Percentiles rank a stretch among this genome's conserved stretches.
Conservation (phyloP, 2,329 filamentous ascomycete species). For the Pseudocercospora fuligena region DNA sequence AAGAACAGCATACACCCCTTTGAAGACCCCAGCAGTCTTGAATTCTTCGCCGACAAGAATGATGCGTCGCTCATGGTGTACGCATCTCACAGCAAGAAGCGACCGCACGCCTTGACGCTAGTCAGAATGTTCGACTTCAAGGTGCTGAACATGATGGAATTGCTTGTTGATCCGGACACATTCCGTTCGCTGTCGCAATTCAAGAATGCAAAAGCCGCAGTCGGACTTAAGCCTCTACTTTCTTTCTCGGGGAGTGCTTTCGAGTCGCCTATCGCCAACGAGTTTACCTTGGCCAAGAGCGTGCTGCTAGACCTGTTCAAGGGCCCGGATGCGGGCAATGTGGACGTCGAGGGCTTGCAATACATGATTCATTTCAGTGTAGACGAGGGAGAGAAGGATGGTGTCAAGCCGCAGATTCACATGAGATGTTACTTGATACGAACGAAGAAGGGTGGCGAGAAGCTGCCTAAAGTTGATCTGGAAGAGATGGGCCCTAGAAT, state of each 20-base stretch:
- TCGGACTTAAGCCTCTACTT: slow-evolving; percentile 87
- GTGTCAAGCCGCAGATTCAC: slow-evolving; percentile 56
- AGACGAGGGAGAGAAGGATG: slow-evolving; percentile 57
- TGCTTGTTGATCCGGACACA: slow-evolving; percentile 76
- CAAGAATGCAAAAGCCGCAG: slow-evolving; percentile 65
- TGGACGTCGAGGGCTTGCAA: slow-evolving; percentile 94
- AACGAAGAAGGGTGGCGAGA: slow-evolving; percentile 76
- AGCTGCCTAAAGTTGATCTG: slow-evolving; percentile 83
- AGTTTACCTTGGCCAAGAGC: slow-evolving; percentile 85
- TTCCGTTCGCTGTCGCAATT: slow-evolving; percentile 75
- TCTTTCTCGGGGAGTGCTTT: slow-evolving; percentile 89
- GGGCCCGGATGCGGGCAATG: slow-evolving; percentile 76
- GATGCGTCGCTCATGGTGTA: slow-evolving; percentile 86
- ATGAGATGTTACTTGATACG: slow-evolving; percentile 83
- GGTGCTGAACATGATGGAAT: slow-evolving; percentile 92
- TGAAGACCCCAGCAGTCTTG: slow-evolving; percentile 82
- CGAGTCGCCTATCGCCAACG: slow-evolving; percentile 77
- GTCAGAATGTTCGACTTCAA: slow-evolving; percentile 83
- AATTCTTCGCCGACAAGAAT: slow-evolving; percentile 97
- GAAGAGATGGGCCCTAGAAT: slow-evolving; percentile 95
- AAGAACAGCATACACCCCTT: slow-evolving; percentile 97
- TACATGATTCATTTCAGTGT: slow-evolving; percentile 84
- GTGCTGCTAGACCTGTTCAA: slow-evolving; percentile 90
- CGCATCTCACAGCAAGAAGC: slow-evolving; percentile 86
- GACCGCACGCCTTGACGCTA: slow-evolving; percentile 87